Conservation (phyloP, 2,329 filamentous ascomycete species). For the Hymenoscyphus infarciens region DNA sequence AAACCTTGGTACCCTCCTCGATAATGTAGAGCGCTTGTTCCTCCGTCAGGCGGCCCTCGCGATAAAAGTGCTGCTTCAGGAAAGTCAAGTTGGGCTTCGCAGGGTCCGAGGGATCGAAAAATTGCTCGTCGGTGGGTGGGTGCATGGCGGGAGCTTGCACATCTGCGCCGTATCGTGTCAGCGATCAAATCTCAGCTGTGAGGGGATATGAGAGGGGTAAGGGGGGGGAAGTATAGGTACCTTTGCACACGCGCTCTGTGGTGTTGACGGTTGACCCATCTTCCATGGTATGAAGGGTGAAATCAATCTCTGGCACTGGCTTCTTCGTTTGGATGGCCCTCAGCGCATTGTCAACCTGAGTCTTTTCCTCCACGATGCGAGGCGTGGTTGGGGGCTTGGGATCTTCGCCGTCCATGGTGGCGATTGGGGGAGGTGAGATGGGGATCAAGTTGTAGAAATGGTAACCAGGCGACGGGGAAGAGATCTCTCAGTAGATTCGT, state of each 20-base stretch:
- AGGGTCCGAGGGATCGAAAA: constrained; percentile 82
- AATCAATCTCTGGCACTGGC: constrained; percentile 96
- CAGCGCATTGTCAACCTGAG: constrained; percentile 80
- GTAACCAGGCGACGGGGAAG: background rate
- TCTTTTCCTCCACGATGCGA: constrained; percentile 22
- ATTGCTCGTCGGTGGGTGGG: constrained; percentile 89
- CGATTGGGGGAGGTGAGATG: constrained; percentile 5
- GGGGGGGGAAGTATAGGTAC: constrained; percentile 48
- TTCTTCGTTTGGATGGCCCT: constrained; percentile 93
- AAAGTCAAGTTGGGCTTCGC: constrained; percentile 90
- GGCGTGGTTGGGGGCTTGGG: constrained; percentile 21
- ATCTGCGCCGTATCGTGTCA: constrained; percentile 54
- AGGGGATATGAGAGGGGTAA: constrained; percentile 16
- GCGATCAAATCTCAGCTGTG: constrained; percentile 10
- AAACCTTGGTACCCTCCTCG: constrained; percentile 77
- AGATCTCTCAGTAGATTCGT: background rate
- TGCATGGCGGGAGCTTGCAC: constrained; percentile 95
- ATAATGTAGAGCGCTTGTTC: constrained; percentile 98
- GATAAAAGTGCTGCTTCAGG: constrained; percentile 97
- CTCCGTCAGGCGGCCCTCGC: constrained; percentile 93
- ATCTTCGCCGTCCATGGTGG: constrained; percentile 33
- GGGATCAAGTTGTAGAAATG: background rate
- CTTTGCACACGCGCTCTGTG: constrained; percentile 95
- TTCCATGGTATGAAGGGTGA: constrained; percentile 97
- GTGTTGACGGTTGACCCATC: constrained; percentile 95